Evolutionary conservation across 2,329 filamentous ascomycete species (phyloP).

Genomic region (Claviceps arundinis): DNA sequence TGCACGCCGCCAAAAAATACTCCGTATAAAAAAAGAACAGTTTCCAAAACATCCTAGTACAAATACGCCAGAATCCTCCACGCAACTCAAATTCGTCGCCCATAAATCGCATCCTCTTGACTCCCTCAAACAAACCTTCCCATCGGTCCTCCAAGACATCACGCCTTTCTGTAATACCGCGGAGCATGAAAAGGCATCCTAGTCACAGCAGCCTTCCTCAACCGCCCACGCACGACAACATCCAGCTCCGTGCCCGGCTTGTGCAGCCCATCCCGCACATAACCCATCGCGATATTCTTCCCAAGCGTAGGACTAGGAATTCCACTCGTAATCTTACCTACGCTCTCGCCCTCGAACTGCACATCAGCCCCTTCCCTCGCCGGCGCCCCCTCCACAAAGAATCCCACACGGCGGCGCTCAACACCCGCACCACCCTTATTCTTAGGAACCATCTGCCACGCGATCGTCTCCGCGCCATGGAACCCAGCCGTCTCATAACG

Average conservation of each 20-base stretch:
- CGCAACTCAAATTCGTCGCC: not conserved
- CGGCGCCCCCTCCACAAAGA: constrained; percentile 73
- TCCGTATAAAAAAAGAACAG: not conserved
- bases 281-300: constrained; percentile 94
- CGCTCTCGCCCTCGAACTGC: constrained; percentile 47
- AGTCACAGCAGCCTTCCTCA: constrained; percentile 58
- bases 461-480: constrained; percentile 67
- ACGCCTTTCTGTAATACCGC: constrained; percentile 46
- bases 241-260: constrained; percentile 73
- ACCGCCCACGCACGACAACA: constrained; percentile 64
- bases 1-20: not conserved
- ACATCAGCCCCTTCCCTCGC: constrained; percentile 82
- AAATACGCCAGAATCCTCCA: no score
- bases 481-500: constrained; percentile 54
- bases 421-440: constrained; percentile 61
- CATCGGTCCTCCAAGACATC: no score
- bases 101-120: no score
- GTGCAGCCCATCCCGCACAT: constrained; percentile 68
- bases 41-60: no score
- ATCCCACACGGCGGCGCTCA: constrained; percentile 60
- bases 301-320: constrained; percentile 76
- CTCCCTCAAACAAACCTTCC: no score
- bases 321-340: constrained; percentile 79
- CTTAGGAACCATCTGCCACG: constrained; percentile 61
- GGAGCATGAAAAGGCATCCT: constrained; percentile 83